Conservation (phyloP, 2,329 filamentous ascomycete genomes). For the Epicoccum nigrum region DNA sequence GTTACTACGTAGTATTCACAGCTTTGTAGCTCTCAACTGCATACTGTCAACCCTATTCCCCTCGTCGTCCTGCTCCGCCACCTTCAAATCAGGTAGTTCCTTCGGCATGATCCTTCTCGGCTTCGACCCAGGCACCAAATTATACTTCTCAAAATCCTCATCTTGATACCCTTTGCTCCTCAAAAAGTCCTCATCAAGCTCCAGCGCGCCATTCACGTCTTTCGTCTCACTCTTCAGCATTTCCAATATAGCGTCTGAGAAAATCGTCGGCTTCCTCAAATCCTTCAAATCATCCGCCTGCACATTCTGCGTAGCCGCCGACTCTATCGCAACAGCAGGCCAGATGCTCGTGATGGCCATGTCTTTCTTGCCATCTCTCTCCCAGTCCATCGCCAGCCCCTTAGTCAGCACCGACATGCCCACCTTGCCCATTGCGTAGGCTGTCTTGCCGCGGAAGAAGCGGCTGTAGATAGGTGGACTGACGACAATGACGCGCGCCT, state of each 20-base stretch:
- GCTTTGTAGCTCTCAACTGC: slow-evolving; percentile 29
- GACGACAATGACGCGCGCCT: slow-evolving; percentile 75
- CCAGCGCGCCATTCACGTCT: slow-evolving; percentile 72
- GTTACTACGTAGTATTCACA: slow-evolving; percentile 11
- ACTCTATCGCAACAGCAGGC: slow-evolving; percentile 80
- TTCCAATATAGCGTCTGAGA: slow-evolving; percentile 77
- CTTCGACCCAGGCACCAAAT: slow-evolving; percentile 65
- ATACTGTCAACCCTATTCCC: slow-evolving; percentile 73
- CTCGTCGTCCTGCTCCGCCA: slow-evolving; percentile 81
- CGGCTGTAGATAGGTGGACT: slow-evolving; percentile 84
- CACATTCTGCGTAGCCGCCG: slow-evolving; percentile 69
- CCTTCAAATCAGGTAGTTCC: slow-evolving; percentile 70
- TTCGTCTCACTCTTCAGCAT: slow-evolving; percentile 67
- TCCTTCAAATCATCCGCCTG: slow-evolving; percentile 57
- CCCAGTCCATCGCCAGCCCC: slow-evolving; percentile 81
- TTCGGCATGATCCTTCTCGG: slow-evolving; percentile 81
- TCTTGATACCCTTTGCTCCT: slow-evolving; percentile 60
- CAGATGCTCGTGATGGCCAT: slow-evolving; percentile 85
- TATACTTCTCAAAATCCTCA: slow-evolving; percentile 78
- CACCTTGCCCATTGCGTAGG: slow-evolving; percentile 79
- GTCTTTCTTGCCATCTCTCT: slow-evolving; percentile 65
- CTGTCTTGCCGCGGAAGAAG: slow-evolving; percentile 85
- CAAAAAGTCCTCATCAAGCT: slow-evolving; percentile 83
- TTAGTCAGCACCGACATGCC: slow-evolving; percentile 83
- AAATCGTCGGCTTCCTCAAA: slow-evolving; percentile 72